A percentile compares a stretch with the other conserved stretches of the same genome.
These are phyloP conservation scores for Corymbia maculata DNA, from an alignment of 345 rosid species.

Conservation along the genomic window DNA sequence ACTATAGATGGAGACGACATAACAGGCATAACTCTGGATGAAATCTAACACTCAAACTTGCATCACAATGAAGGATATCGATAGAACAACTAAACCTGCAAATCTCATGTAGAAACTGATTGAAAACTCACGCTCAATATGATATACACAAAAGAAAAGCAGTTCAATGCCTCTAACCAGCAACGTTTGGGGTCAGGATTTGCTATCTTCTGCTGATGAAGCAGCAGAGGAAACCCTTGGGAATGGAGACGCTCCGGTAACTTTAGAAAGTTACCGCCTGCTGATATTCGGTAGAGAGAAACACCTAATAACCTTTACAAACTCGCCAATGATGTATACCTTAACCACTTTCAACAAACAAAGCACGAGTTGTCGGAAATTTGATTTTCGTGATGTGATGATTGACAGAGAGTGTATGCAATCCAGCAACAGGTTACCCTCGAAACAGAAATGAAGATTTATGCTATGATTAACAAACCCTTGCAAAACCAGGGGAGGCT, in stretches of 20 bases:
- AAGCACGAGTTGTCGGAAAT: not conserved
- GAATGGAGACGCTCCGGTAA: slow-evolving; percentile 41
- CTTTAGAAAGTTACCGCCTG: slow-evolving; percentile 36
- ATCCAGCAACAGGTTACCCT: not conserved
- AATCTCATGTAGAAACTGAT: not conserved
- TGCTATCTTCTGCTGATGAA: slow-evolving; percentile 70
- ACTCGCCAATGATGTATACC: slow-evolving; percentile 59
- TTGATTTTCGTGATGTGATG: not conserved
- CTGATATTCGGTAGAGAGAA: slow-evolving; percentile 69
- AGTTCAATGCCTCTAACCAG: slow-evolving; percentile 30
- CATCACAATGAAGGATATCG: too few species aligned
- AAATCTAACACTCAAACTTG: not conserved
- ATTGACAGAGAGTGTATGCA: not conserved
- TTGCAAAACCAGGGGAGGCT: slow-evolving; percentile 75
- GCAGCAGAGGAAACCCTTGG: slow-evolving; percentile 85
- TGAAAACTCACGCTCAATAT: not conserved
- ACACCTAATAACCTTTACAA: slow-evolving; percentile 60
- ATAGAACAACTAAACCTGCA: too few species aligned
- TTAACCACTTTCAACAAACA: slow-evolving; percentile 58
- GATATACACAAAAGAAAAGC: not conserved
- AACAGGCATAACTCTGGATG: not conserved
- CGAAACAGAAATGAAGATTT: not conserved
- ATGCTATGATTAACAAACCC: slow-evolving; percentile 92
- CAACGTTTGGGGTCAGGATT: slow-evolving; percentile 56
- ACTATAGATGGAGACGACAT: too few species aligned